Evolutionary conservation across 306 rosid species (phyloP).

Genomic region (Rosa persica): DNA sequence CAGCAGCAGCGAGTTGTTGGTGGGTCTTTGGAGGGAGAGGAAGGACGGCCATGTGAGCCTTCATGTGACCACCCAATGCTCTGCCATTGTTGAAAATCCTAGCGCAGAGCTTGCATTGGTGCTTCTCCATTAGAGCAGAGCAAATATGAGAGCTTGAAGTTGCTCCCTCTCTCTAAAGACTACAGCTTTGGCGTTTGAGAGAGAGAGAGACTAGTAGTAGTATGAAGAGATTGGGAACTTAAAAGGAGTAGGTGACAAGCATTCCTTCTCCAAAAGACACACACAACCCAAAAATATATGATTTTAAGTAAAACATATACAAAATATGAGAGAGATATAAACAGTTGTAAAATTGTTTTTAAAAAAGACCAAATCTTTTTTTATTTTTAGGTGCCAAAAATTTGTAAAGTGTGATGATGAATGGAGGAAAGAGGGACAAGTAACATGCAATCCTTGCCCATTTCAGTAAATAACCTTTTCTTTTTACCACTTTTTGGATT

Average conservation of each 20-base stretch:
- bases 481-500: slow-evolving; percentile 33
- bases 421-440: slow-evolving; percentile 51
- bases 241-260: slow-evolving; percentile 93
- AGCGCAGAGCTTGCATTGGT: slow-evolving; percentile 82
- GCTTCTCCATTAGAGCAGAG: slow-evolving; percentile 56
- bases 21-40: slow-evolving; percentile 60
- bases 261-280: slow-evolving; percentile 86
- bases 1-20: slow-evolving; percentile 16
- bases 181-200: slow-evolving; percentile 14
- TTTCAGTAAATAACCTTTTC: slow-evolving; percentile 30
- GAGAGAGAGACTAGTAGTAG: neutral
- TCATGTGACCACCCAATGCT: slow-evolving; percentile 94
- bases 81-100: slow-evolving; percentile 63
- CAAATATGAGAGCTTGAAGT: slow-evolving; percentile 25
- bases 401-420: slow-evolving; percentile 46
- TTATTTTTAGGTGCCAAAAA: slow-evolving; percentile 19
- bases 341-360: slow-evolving; percentile 23
- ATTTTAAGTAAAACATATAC: neutral
- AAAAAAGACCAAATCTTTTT: slow-evolving; percentile 12
- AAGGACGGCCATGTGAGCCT: slow-evolving; percentile 61
- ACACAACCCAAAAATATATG: slow-evolving; percentile 44
- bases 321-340: slow-evolving; percentile 4
- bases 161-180: slow-evolving; percentile 7
- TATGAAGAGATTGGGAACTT: slow-evolving; percentile 40
- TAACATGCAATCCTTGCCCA: slow-evolving; percentile 72